These are phyloP conservation scores for Otatea glauca DNA, from an alignment of 176 grass and related monocot genomes.

Conservation along the genomic window DNA sequence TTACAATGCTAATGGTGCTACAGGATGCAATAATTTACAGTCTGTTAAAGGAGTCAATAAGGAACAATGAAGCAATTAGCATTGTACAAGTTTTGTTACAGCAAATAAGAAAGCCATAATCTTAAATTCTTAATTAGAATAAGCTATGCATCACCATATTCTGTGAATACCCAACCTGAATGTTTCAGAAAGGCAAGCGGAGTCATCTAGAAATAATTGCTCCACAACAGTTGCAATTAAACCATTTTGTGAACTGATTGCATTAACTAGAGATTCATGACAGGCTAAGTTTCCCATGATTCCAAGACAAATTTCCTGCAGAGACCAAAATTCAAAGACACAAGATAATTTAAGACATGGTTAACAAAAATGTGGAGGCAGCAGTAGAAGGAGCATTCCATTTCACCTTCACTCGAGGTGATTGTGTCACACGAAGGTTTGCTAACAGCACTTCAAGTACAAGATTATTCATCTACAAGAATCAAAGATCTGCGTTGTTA, in stretches of 20 bases:
- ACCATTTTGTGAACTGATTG: constrained; percentile 67
- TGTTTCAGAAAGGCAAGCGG: constrained; percentile 75
- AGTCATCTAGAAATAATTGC: constrained; percentile 82
- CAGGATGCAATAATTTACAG: not conserved
- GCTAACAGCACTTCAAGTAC: constrained; percentile 88
- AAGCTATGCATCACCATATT: constrained; percentile 24
- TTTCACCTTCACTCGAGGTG: constrained; percentile 70
- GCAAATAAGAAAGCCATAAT: constrained; percentile 16
- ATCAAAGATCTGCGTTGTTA: constrained; percentile 39
- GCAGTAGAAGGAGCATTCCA: constrained; percentile 8
- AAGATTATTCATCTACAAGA: constrained; percentile 76
- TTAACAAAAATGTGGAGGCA: constrained; percentile 19
- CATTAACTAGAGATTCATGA: constrained; percentile 68
- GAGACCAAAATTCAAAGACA: constrained; percentile 35
- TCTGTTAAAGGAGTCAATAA: not conserved
- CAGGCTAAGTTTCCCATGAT: constrained; percentile 91
- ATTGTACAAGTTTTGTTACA: constrained; percentile 12
- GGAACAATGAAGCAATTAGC: not conserved
- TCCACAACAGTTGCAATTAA: constrained; percentile 70
- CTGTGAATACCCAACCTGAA: constrained; percentile 64
- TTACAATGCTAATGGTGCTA: constrained; percentile 13
- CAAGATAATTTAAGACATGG: constrained; percentile 10
- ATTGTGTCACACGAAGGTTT: constrained; percentile 68
- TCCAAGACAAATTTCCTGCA: constrained; percentile 95
- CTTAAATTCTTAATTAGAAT: not conserved